Evolutionary conservation across 1,139 yeast genomes (phyloP).

Genomic region (Protomyces arabidopsidicola): DNA sequence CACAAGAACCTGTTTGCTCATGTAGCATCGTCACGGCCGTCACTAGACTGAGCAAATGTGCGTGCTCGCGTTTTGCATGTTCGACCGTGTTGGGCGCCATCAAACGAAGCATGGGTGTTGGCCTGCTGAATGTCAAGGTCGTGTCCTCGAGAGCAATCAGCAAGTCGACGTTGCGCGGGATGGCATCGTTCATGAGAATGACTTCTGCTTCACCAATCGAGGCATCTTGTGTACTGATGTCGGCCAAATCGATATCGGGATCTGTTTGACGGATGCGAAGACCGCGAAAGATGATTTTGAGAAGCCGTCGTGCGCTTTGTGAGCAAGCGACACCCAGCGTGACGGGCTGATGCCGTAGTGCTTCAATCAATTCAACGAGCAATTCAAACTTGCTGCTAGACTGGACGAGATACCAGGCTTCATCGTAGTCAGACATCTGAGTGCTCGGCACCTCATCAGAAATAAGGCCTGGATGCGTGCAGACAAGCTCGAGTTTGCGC

Average conservation of each 20-base stretch:
- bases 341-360: constrained; percentile 7
- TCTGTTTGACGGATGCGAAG: not conserved
- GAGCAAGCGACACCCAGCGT: constrained; percentile 4
- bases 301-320: not conserved
- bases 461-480: constrained; percentile 8
- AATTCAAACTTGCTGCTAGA: constrained; percentile 22
- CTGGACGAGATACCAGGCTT: constrained; percentile 17
- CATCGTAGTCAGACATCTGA: constrained; percentile 12
- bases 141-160: not conserved
- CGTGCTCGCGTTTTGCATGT: not conserved
- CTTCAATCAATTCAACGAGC: constrained; percentile 14
- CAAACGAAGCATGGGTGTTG: not conserved
- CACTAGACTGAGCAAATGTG: constrained; percentile 3
- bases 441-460: not conserved
- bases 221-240: not conserved
- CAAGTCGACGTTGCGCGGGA: not conserved
- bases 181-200: not conserved
- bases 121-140: not conserved
- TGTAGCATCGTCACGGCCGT: constrained; percentile 4
- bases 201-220: not conserved
- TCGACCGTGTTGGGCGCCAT: constrained; percentile 12
- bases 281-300: constrained; percentile 4
- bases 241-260: not conserved
- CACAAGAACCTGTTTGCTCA: not conserved
- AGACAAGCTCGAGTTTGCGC: not conserved